These are phyloP conservation scores for Ceratocystis papillata DNA, from an alignment of 2,329 filamentous ascomycete species.

Conservation along the genomic window DNA sequence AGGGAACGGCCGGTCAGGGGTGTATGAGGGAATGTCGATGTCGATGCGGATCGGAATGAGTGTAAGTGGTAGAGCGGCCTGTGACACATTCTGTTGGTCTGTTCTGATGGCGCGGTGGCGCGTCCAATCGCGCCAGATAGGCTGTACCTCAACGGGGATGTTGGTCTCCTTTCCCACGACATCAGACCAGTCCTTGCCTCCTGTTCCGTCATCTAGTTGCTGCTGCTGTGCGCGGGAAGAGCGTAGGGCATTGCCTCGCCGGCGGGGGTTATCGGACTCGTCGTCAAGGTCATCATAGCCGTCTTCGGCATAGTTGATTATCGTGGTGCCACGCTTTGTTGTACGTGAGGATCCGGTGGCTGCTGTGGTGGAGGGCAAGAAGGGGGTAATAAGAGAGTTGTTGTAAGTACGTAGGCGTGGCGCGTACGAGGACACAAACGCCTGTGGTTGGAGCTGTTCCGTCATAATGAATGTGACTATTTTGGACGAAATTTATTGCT, in stretches of 20 bases:
- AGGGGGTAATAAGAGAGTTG: constrained; percentile 81
- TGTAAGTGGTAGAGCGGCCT: constrained; percentile 71
- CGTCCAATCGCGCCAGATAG: constrained; percentile 95
- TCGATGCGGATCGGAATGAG: constrained; percentile 95
- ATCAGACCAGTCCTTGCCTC: constrained; percentile 54
- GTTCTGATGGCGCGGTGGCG: constrained; percentile 49
- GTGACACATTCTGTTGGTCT: constrained; percentile 51
- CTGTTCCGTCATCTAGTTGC: constrained; percentile 52
- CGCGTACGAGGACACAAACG: constrained; percentile 84
- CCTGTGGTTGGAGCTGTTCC: constrained; percentile 49
- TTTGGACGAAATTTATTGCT: not conserved
- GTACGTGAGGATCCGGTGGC: constrained; percentile 59
- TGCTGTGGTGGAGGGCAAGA: constrained; percentile 58
- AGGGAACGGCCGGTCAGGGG: constrained; percentile 54
- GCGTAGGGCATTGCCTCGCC: constrained; percentile 72
- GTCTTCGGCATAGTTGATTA: constrained; percentile 97
- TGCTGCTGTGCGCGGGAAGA: constrained; percentile 52
- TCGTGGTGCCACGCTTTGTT: constrained; percentile 93
- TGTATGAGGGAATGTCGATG: constrained; percentile 73
- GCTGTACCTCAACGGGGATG: constrained; percentile 71
- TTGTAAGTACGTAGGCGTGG: constrained; percentile 80
- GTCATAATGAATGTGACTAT: constrained; percentile 15
- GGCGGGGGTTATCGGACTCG: constrained; percentile 63
- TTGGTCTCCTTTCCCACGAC: constrained; percentile 74
- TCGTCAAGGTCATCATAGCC: constrained; percentile 72